Conservation (phyloP, 2,329 filamentous ascomycete genomes). For the Epichloe bromicola region DNA sequence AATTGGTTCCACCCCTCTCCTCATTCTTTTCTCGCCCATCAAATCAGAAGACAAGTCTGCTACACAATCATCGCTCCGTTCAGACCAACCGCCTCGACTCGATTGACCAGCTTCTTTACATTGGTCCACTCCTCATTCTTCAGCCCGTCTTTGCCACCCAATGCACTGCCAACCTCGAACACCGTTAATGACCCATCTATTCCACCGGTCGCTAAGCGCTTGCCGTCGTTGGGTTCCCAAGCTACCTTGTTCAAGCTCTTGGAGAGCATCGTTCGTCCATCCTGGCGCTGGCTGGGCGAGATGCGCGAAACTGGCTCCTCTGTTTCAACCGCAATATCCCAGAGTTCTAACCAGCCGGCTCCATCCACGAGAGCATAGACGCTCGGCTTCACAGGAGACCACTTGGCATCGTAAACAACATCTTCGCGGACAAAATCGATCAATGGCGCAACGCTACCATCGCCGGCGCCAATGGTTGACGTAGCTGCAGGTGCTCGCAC, state of each 20-base stretch:
- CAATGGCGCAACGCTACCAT: slow-evolving; percentile 53
- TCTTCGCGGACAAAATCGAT: slow-evolving; percentile 90
- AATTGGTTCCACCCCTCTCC: no score
- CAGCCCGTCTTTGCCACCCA: slow-evolving; percentile 73
- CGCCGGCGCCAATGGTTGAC: slow-evolving; percentile 41
- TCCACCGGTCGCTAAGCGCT: slow-evolving; percentile 76
- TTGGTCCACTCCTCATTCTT: slow-evolving; percentile 84
- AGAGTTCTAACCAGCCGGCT: slow-evolving; percentile 81
- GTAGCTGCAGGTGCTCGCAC: slow-evolving; percentile 69
- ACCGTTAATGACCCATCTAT: slow-evolving; percentile 83
- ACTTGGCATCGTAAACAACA: slow-evolving; percentile 88
- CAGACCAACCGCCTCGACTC: slow-evolving; percentile 51
- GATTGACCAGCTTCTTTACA: slow-evolving; percentile 78
- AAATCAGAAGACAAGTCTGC: not conserved
- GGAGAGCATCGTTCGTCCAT: slow-evolving; percentile 56
- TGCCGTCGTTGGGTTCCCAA: slow-evolving; percentile 86
- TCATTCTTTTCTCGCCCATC: no score
- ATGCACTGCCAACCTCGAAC: slow-evolving; percentile 75
- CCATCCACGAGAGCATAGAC: slow-evolving; percentile 94
- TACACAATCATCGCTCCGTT: slow-evolving; percentile 28
- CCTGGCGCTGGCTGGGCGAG: slow-evolving; percentile 53
- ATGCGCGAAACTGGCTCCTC: slow-evolving; percentile 83
- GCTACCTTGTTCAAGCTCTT: slow-evolving; percentile 88
- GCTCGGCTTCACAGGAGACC: slow-evolving; percentile 88
- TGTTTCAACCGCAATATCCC: slow-evolving; percentile 85